These are phyloP conservation scores for Nematocida sp. DNA, from an alignment of 371 early-diverging fungal species.

Conservation along the genomic window DNA sequence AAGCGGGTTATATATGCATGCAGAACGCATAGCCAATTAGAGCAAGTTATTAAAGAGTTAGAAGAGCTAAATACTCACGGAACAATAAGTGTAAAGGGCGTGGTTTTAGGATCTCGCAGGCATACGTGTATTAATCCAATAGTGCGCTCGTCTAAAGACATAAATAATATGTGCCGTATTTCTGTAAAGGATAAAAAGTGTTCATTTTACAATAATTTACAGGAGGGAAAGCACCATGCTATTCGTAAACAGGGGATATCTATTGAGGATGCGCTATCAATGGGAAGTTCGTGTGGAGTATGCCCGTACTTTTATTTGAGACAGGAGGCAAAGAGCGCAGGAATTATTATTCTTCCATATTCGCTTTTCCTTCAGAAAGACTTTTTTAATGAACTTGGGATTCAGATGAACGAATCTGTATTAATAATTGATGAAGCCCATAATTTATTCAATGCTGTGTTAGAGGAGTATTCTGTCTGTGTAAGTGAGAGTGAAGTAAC, in stretches of 20 bases:
- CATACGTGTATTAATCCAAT: constrained; percentile 66
- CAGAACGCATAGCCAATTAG: constrained; percentile 70
- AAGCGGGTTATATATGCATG: constrained; percentile 68
- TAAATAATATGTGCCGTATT: constrained; percentile 68
- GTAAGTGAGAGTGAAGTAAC: constrained; percentile 37
- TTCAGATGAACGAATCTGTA: constrained; percentile 63
- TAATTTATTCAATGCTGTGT: constrained; percentile 68
- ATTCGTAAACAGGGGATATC: constrained; percentile 40
- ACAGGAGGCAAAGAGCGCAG: constrained; percentile 42
- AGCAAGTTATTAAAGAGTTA: constrained; percentile 68
- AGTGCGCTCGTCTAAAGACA: constrained; percentile 60
- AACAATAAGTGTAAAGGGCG: constrained; percentile 14
- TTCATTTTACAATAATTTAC: constrained; percentile 58
- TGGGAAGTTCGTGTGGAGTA: constrained; percentile 46
- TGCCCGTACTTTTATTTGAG: constrained; percentile 70
- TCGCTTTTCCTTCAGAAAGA: constrained; percentile 65
- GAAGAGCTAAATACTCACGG: constrained; percentile 45
- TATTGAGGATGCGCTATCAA: constrained; percentile 65
- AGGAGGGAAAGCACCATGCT: constrained; percentile 16
- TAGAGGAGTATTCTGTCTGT: constrained; percentile 62
- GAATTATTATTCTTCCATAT: constrained; percentile 70
- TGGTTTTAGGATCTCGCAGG: constrained; percentile 68
- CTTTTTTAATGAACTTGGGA: constrained; percentile 59
- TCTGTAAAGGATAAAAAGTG: constrained; percentile 61
- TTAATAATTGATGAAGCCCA: constrained; percentile 71